Base-by-base conservation (phyloP, 2,329 filamentous ascomycete species). In the Aureobasidium sp. region DNA sequence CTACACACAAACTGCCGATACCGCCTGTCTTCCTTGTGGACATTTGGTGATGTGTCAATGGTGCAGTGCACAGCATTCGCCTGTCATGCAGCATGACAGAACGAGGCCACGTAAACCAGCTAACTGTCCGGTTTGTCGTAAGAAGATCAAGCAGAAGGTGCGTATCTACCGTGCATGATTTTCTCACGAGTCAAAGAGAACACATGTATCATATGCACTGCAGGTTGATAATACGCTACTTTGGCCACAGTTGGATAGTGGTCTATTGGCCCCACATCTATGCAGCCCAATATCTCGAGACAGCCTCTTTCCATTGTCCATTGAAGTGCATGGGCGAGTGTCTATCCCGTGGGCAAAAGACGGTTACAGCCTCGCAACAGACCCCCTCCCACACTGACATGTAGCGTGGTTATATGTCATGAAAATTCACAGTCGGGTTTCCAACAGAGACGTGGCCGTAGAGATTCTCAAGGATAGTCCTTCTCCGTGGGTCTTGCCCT, bases 31-130 rank as follows among this genome's bases (percentile, higher is more conserved):
- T 39, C 81, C 81, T 0, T 84, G 81, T 64, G 81, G 81, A 0
- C 81, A 84, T 68, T 74, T 82, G 64, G 75, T 79, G 37, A 79
- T 84, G 74, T 84, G 81, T 67, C 71, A 75, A 42, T 84, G 80
- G 80, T 84, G 81, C 65, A 80, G 79, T 3, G 78, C 81, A 55
- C 75, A 80, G 55, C 75, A 79, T 48, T 74, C 79, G 37, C 80
- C 80, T 2, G 72, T 76, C 1, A 73, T 73, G 67, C 70, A 74
- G 62, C 67, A 71, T 31, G 76, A 78, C 67, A 64, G 65, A 39
- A 76, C 73, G n/a, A 68, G 76, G 36, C 77, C 78, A 20, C 65
- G 67, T 39, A 56, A 67, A n/a, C 68, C 72, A 17, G 73, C 71
- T 4, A 75, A 73, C 45, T 80, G 78, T 68, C 78, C 78, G 2